Evolutionary conservation across 2,329 filamentous ascomycete species (phyloP), one percentile per base, ranked within the genome.

Genomic region (Xylaria sp.): DNA sequence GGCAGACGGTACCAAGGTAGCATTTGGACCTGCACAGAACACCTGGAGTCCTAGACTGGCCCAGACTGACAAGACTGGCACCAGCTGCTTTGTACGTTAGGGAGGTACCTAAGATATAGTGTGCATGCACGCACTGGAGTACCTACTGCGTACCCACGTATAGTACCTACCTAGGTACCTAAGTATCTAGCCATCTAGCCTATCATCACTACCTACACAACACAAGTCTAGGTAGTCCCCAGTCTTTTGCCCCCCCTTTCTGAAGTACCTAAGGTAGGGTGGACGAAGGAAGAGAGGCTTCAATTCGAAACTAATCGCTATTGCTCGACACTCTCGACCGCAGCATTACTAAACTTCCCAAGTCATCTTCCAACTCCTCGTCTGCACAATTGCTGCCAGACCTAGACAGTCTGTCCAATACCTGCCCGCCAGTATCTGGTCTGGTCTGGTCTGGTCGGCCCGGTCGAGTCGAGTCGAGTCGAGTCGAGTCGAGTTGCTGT

Each of bases 251-350:
- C 39, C 62, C 51, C 64, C 39, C 53, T 66, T 59, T 33, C n/a
- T n/a, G n/a, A n/a, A n/a, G n/a, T n/a, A n/a, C n/a, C 45, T 20
- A 20, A n/a, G 42, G 22, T 39, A 44, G 44, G n/a, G 53, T 42
- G 54, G 38, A 44, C 45, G 33, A 57, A 44, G 36, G 50, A 54
- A 47, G 29, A 29, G 62, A 65, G 54, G 62, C 55, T 55, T 60
- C 55, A 47, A 54, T 31, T 55, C 55, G 38, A 59, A 38, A 59
- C 61, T 51, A n/a, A 59, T 42, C 55, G 47, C 55, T 29, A 64
- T 25, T 39, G n/a, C 55, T 65, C 27, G 22, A 55, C 27, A 47
- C 33, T n/a, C 55, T 65, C 27, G 22, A 55, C 27, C 36, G 36
- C 42, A 57, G 54, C 54, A 5, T 45, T 25, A 25, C 55, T 10